These are phyloP conservation scores for Neonectria punicea DNA, from an alignment of 2,329 filamentous ascomycete species.

Conservation along the genomic window DNA sequence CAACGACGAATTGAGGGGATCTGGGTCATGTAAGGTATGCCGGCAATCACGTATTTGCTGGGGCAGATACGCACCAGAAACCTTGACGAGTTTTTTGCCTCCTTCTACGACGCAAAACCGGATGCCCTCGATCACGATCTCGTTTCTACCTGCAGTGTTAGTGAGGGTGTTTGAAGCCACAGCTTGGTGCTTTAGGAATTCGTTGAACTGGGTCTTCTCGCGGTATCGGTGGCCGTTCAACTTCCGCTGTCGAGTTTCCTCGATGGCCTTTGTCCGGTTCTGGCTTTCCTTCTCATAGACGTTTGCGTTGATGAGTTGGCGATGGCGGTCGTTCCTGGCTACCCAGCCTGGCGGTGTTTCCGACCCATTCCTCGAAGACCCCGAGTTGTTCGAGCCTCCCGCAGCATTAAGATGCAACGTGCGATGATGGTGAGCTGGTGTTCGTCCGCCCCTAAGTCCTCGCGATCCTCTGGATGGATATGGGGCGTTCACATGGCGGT, in stretches of 20 bases:
- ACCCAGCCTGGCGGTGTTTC: slow-evolving; percentile 64
- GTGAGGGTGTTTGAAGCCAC: slow-evolving; percentile 28
- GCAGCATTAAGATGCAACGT: slow-evolving; percentile 72
- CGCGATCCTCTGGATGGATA: slow-evolving; percentile 49
- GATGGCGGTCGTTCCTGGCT: slow-evolving; percentile 77
- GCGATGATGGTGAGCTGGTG: slow-evolving; percentile 56
- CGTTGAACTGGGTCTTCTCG: slow-evolving; percentile 68
- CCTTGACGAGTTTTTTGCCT: slow-evolving; percentile 83
- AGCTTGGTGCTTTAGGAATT: slow-evolving; percentile 47
- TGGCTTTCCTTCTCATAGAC: slow-evolving; percentile 81
- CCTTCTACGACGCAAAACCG: slow-evolving; percentile 78
- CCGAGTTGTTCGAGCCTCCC: slow-evolving; percentile 49
- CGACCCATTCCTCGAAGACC: slow-evolving; percentile 51
- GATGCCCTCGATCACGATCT: slow-evolving; percentile 77
- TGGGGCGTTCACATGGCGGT: slow-evolving; percentile 47
- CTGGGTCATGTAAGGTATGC: slow-evolving; percentile 52
- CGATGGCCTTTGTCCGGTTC: slow-evolving; percentile 75
- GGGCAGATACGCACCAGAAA: slow-evolving; percentile 66
- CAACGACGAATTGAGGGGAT: slow-evolving; percentile 68
- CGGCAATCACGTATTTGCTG: background rate
- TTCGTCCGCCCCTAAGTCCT: slow-evolving; percentile 51
- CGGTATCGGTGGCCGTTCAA: slow-evolving; percentile 62
- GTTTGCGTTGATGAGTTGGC: slow-evolving; percentile 84
- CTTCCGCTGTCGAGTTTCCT: slow-evolving; percentile 72
- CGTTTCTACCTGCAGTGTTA: slow-evolving; percentile 58